phyloP scores from a whole-genome alignment of 2,329 filamentous ascomycete genomes.

The Neonectria sp. region DNA sequence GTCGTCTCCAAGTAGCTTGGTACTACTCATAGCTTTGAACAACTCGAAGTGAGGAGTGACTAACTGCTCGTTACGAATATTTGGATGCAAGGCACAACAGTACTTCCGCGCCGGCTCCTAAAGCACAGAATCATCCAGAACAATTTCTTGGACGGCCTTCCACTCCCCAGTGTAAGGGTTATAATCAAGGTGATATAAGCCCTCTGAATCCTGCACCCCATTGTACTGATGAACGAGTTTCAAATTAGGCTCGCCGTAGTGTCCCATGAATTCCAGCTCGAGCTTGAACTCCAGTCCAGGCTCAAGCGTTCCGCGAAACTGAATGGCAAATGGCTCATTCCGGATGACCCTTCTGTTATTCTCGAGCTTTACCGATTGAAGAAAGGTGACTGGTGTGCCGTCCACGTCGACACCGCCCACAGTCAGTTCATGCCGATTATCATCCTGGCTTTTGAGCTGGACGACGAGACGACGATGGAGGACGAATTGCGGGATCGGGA shows the following conservation, averaged over 20 bases:
- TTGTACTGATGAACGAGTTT: conserved; percentile 17
- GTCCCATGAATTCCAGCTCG: conserved; percentile 63
- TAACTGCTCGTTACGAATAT: background rate
- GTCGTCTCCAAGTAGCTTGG: too few relatives aligned
- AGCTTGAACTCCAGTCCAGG: conserved; percentile 50
- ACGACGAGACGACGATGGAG: conserved; percentile 54
- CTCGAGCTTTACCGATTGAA: conserved; percentile 57
- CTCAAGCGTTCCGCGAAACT: conserved; percentile 49
- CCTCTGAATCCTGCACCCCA: rapidly evolving
- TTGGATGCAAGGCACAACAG: too few relatives aligned
- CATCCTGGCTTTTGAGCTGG: conserved; percentile 38
- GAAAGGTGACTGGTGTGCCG: conserved; percentile 57
- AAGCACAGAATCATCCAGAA: background rate
- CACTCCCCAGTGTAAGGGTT: conserved; percentile 32
- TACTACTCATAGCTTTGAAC: background rate
- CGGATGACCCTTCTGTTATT: conserved; percentile 53
- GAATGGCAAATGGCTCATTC: conserved; percentile 57
- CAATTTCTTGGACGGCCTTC: conserved; percentile 13
- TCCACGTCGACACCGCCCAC: conserved; percentile 58
- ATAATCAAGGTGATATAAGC: conserved; percentile 32
- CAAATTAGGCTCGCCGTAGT: conserved; percentile 61
- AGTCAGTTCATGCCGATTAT: conserved; percentile 47
- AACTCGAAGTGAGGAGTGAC: background rate
- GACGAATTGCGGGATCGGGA: conserved; percentile 56
- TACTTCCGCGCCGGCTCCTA: background rate